Base-by-base conservation (phyloP, 345 rosid species). In the Ceriops zippeliana region DNA sequence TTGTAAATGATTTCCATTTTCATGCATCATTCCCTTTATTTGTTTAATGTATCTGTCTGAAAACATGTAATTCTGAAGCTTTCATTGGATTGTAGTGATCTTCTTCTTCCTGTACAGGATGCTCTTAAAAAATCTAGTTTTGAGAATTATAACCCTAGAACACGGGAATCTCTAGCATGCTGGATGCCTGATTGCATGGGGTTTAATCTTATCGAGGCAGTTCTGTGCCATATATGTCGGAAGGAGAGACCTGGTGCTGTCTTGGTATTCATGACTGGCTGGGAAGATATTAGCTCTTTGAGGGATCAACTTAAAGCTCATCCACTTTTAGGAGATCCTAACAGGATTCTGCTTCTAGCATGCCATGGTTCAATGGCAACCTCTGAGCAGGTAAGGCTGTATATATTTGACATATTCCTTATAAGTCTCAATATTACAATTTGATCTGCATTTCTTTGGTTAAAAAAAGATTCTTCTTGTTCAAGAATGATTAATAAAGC, bases 361-460 rank as follows among this genome's bases (percentile, higher is more conserved):
- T 95, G 99, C 61, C 99, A 95, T 71, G 99, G 99, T 79, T 95
- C 98, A 62, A 95, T 95, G 98, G 97, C 99, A 54, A 90, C 93
- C 67, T 85, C 97, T 70, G 99, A 95, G 73, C 99, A 90, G 90
- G 99, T 91, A 57, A 24, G 66, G 17, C 27, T 61, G 17, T 7
- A 30, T 60, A 5, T 32, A 24, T 22, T 60, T 49, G n/a, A 22
- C 5, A 31, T 26, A 30, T 56, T 24, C 37, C 37, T 24, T 56
- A 32, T 38, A 1, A 24, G 17, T 64, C 28, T 46, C 28, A 26
- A 56, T 6, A 66, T 31, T 21, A 10, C 30, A 9, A 15, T 42
- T 42, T 42, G 49, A 42, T 42, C 49, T 42, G 49, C 49, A 42
- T 42, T 13, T 42, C 17, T 42, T 42, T 42, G 16, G 49, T 42